phyloP scores from a whole-genome alignment of 306 rosid species.

The Prunus fruticosa region DNA sequence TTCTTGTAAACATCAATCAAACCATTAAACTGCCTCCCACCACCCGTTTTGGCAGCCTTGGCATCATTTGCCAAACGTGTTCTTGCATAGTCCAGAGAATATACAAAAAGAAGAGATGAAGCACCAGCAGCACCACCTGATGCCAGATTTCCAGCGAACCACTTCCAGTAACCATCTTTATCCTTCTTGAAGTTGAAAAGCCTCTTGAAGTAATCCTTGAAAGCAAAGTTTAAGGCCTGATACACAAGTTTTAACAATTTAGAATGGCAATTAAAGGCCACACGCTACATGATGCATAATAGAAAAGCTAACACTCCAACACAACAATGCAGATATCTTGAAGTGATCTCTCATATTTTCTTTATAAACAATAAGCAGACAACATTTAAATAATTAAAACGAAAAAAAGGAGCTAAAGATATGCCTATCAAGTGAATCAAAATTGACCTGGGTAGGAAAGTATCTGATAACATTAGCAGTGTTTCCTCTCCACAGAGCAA shows the following conservation, averaged over 20 bases:
- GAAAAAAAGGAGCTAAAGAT: not conserved
- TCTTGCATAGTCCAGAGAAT: constrained; percentile 76
- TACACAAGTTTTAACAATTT: constrained; percentile 1
- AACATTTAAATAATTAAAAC: not conserved
- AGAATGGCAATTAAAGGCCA: not conserved
- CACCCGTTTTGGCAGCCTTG: constrained; percentile 82
- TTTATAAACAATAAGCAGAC: not conserved
- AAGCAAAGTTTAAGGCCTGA: constrained; percentile 89
- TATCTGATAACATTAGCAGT: constrained; percentile 92
- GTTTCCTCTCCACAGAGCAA: constrained; percentile 89
- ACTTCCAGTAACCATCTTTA: constrained; percentile 85
- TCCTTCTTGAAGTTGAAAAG: constrained; percentile 87
- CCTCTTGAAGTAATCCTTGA: constrained; percentile 91
- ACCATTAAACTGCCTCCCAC: constrained; percentile 90
- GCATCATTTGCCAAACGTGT: constrained; percentile 82
- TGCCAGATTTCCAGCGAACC: constrained; percentile 94
- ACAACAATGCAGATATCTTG: not conserved
- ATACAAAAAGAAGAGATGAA: constrained; percentile 75
- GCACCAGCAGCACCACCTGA: constrained; percentile 96
- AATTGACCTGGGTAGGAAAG: constrained; percentile 81
- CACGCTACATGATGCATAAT: not conserved
- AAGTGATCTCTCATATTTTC: not conserved
- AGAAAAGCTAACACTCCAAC: not conserved
- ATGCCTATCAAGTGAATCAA: constrained; percentile 6
- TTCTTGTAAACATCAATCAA: constrained; percentile 76